Evolutionary conservation across 176 grass and related monocot genomes (phyloP).

Genomic region (Chloris gayana): DNA sequence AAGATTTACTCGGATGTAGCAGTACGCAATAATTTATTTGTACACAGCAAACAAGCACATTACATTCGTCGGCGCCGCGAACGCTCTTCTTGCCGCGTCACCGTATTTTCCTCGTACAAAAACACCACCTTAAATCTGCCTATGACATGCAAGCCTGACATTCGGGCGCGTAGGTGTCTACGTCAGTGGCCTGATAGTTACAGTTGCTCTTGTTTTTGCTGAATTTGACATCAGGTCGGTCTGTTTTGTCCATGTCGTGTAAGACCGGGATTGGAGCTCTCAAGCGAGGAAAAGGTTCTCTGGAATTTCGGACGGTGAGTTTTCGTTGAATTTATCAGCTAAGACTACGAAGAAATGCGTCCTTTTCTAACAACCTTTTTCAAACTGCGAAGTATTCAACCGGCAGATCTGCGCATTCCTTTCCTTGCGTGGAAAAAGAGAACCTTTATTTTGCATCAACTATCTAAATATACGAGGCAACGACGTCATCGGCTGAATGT

Average conservation of each 20-base stretch:
- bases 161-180: neutral
- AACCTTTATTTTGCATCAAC: too few relatives aligned
- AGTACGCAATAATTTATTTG: neutral
- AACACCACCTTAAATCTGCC: neutral
- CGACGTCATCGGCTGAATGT: too few relatives aligned
- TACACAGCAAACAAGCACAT: neutral
- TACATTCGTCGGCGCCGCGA: neutral
- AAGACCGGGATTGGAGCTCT: neutral
- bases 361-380: too few relatives aligned
- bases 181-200: constrained; percentile 4
- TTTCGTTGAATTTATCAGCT: neutral
- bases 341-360: too few relatives aligned
- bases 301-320: constrained; percentile 38
- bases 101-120: neutral
- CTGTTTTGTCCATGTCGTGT: constrained; percentile 16
- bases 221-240: neutral
- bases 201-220: neutral
- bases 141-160: neutral
- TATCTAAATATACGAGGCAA: too few relatives aligned
- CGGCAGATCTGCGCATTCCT: too few relatives aligned
- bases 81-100: neutral
- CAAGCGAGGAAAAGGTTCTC: neutral
- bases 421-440: too few relatives aligned
- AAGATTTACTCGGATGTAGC: neutral
- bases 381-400: neutral